Base-by-base conservation (phyloP, 148 eudicot genomes). In the Polygonum aviculare region DNA sequence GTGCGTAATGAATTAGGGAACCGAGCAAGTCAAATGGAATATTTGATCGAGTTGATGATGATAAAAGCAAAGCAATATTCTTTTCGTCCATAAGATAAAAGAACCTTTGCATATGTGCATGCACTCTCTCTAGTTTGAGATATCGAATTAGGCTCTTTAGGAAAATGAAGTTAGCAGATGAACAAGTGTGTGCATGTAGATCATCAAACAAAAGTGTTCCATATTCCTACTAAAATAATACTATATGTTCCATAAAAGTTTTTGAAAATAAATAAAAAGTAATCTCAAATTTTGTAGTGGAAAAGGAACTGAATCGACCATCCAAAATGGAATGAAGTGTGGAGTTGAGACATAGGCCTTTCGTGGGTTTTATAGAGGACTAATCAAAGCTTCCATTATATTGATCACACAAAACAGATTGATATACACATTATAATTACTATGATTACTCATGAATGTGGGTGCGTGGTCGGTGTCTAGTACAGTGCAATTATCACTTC, bases 61-160 rank as follows among this genome's bases (percentile, higher is more conserved):
- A 67, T 67, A 67, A 67, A 67, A 67, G 69, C 69, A 63, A 26
- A 67, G 47, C 47, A 67, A 15, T 67, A 36, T 67, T 67, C 72
- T 36, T 3, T 63, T 36, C 15, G 8, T 4, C 21, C 72, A 16
- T 16, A 14, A 35, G 45, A 67, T 35, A 67, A 67, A 67, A 67
- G 72, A 10, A 4, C 7, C 45, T 38, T 67, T 67, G 2, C 2
- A 9, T 26, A 22, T 22, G 38, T 62, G 16, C 38, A 62, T 31
- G 69, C 72, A 67, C 72, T 35, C 45, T 67, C 71, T 65, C n/a
- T 54, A 50, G 9, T 8, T 54, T 6, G 71, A 35, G 35, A 26
- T 26, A 26, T 26, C 31, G 31, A 14, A 65, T 15, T 65, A 62
- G 69, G 1, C 69, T 62, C 26, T 3, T 4, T 18, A 31, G 35